Conservation (phyloP, 495 filamentous ascomycete genomes). For the Penicillium odoratum region DNA sequence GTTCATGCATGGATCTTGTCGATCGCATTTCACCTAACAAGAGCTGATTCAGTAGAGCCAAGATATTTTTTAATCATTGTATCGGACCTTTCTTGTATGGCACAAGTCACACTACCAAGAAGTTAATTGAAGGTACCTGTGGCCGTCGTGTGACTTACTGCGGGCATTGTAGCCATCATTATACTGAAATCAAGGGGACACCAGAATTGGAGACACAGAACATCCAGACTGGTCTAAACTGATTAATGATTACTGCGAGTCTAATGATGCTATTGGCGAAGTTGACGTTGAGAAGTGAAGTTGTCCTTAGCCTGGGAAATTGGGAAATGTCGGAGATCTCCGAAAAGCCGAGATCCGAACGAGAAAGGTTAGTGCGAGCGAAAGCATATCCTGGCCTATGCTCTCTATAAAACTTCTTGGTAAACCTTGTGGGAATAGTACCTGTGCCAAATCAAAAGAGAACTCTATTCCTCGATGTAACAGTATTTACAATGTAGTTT, state of each 20-base stretch:
- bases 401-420: background rate
- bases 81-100: conserved; percentile 29
- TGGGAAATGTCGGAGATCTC: conserved; percentile 12
- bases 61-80: background rate
- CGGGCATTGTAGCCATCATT: conserved; percentile 18
- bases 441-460: background rate
- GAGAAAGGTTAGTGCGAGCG: background rate
- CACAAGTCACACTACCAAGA: conserved; percentile 30
- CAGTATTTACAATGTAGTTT: conserved; percentile 26
- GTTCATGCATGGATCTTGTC: conserved; percentile 29
- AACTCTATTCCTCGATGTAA: conserved; percentile 7
- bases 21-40: conserved; percentile 33
- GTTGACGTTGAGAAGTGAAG: background rate
- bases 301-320: background rate
- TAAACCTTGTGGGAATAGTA: background rate
- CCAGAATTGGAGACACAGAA: background rate
- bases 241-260: background rate
- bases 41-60: background rate
- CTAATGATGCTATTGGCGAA: background rate
- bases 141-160: conserved; percentile 13
- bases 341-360: conserved; percentile 22
- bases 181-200: background rate
- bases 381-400: background rate
- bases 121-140: background rate
- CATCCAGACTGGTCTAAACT: background rate